Percentiles rank a stretch among this genome's conserved stretches.
These are phyloP conservation scores for Lasiosphaeria hispida DNA, from an alignment of 495 filamentous ascomycete genomes.

Conservation along the genomic window DNA sequence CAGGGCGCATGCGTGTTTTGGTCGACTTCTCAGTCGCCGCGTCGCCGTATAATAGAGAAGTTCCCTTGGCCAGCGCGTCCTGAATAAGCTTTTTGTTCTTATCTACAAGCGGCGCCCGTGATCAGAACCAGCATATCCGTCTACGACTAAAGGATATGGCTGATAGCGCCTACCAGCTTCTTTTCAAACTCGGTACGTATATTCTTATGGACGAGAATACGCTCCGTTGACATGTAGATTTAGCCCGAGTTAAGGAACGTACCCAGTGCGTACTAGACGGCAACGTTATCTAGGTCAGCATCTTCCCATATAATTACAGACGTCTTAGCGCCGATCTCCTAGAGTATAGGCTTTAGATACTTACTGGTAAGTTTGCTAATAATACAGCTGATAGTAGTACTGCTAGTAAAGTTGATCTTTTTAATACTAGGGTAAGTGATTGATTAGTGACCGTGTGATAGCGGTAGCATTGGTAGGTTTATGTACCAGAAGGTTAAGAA, in stretches of 20 bases:
- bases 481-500: constrained; percentile 57
- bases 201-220: constrained; percentile 74
- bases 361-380: constrained; percentile 58
- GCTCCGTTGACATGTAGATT: constrained; percentile 90
- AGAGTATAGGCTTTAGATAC: constrained; percentile 63
- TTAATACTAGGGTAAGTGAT: constrained; percentile 54
- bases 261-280: constrained; percentile 48
- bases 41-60: constrained; percentile 61
- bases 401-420: constrained; percentile 70
- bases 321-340: constrained; percentile 68
- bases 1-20: constrained; percentile 62
- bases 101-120: constrained; percentile 52
- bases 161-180: constrained; percentile 54
- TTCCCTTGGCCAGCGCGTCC: constrained; percentile 69
- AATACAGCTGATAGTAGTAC: constrained; percentile 56
- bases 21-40: constrained; percentile 42
- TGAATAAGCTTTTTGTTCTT: constrained; percentile 67
- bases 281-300: constrained; percentile 60
- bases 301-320: constrained; percentile 64
- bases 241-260: constrained; percentile 67
- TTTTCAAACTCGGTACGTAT: constrained; percentile 64
- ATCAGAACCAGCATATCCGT: constrained; percentile 60
- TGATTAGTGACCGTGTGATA: constrained; percentile 56
- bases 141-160: constrained; percentile 46
- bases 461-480: constrained; percentile 49